A percentile compares a stretch with the other conserved stretches of the same genome.
Conservation (phyloP, 1,284 basidiomycete genomes). For the Naganishia cerealis region DNA sequence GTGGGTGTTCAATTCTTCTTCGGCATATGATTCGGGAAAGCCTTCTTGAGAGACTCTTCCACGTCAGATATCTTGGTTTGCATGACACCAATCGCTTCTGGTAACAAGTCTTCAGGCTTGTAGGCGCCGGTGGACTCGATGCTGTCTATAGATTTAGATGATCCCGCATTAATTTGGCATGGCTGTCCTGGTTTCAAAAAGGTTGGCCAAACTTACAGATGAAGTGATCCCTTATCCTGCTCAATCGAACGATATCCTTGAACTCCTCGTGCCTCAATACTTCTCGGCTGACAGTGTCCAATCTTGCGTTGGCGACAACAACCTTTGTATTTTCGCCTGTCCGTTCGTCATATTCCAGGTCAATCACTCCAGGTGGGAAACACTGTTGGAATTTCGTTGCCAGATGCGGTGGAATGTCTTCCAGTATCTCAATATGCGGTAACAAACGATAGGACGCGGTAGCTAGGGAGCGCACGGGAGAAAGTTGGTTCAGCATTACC, state of each 20-base stretch:
- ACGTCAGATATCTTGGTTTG: conserved; percentile 67
- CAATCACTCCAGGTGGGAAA: conserved; percentile 87
- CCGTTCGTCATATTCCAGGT: conserved; percentile 60
- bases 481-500: neutral
- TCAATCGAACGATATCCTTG: conserved; percentile 76
- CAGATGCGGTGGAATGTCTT: conserved; percentile 65
- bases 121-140: conserved; percentile 90
- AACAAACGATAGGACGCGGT: conserved; percentile 93
- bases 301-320: conserved; percentile 65
- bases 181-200: neutral
- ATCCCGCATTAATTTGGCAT: neutral
- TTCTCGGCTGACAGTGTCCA: conserved; percentile 89
- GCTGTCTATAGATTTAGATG: conserved; percentile 62
- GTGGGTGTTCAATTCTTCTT: conserved; percentile 4
- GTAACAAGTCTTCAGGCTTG: conserved; percentile 76
- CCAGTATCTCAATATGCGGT: conserved; percentile 76
- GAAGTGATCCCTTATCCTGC: conserved; percentile 87
- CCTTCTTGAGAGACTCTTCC: conserved; percentile 45
- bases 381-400: conserved; percentile 78
- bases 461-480: conserved; percentile 57
- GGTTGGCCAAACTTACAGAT: conserved; percentile 65
- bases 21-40: conserved; percentile 32
- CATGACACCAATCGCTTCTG: conserved; percentile 80
- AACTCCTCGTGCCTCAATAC: conserved; percentile 92
- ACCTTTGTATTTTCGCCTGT: conserved; percentile 55